phyloP scores from a whole-genome alignment of 768 basidiomycete species.

The Guyanaporus albipodus region DNA sequence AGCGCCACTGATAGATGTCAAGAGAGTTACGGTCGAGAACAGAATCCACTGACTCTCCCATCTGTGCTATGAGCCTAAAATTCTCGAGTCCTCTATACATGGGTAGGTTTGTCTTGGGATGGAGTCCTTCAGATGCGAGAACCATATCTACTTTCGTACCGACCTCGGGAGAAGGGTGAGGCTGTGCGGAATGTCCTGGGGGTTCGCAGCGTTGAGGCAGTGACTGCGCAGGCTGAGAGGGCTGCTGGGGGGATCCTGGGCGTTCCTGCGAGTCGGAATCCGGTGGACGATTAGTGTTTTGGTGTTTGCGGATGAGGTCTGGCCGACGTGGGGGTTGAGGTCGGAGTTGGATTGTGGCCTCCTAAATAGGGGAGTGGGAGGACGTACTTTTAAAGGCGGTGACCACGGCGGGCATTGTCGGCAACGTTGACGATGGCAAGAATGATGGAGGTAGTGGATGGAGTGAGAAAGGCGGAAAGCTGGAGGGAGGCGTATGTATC shows the following conservation, averaged over 20 bases:
- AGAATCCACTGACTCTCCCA: constrained; percentile 77
- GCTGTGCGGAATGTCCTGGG: constrained; percentile 35
- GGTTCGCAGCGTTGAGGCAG: constrained; percentile 38
- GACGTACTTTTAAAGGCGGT: constrained; percentile 83
- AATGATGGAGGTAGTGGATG: background rate
- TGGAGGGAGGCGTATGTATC: constrained; percentile 14
- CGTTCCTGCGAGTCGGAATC: constrained; percentile 31
- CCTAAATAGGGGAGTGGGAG: constrained; percentile 1
- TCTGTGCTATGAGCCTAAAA: constrained; percentile 74
- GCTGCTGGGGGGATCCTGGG: constrained; percentile 13
- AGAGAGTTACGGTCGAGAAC: constrained; percentile 3
- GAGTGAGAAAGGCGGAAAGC: background rate
- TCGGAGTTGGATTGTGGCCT: constrained; percentile 16
- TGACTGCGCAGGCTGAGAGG: constrained; percentile 25
- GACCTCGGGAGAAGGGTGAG: constrained; percentile 20
- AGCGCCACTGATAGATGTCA: constrained; percentile 61
- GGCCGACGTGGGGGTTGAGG: constrained; percentile 16
- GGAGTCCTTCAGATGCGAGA: constrained; percentile 72
- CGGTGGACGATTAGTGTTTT: constrained; percentile 52
- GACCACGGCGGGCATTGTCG: constrained; percentile 66
- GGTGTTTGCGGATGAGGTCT: constrained; percentile 80
- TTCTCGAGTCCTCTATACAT: constrained; percentile 78
- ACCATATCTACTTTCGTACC: constrained; percentile 25
- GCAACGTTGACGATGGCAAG: constrained; percentile 5
- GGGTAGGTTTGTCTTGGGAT: constrained; percentile 78